Conservation (phyloP, 169 alveolate genomes). For the Plasmodium adleri region DNA sequence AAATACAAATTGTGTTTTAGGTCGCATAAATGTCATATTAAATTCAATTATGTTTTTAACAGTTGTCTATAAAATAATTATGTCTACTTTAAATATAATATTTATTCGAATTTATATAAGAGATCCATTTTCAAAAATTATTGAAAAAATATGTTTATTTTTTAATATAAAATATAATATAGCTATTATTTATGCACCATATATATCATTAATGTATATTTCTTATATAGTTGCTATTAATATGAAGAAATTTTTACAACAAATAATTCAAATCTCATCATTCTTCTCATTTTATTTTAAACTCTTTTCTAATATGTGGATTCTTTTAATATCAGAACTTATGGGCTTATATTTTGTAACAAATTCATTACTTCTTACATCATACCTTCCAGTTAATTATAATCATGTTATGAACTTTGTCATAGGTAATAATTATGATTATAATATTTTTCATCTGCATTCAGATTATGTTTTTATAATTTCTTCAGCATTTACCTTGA, state of each 20-base stretch:
- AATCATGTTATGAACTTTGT: slow-evolving; percentile 64
- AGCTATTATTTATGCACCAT: slow-evolving; percentile 73
- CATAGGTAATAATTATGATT: slow-evolving; percentile 50
- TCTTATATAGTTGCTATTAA: slow-evolving; percentile 68
- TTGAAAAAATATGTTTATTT: slow-evolving; percentile 61
- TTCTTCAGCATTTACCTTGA: slow-evolving; percentile 39
- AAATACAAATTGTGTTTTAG: slow-evolving; percentile 51
- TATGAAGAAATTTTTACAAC: slow-evolving; percentile 72
- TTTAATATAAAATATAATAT: slow-evolving; percentile 58
- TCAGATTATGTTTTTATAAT: slow-evolving; percentile 71
- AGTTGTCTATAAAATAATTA: slow-evolving; percentile 59
- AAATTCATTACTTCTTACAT: slow-evolving; percentile 55
- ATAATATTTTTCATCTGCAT: slow-evolving; percentile 61
- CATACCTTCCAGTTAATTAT: slow-evolving; percentile 69
- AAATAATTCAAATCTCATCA: slow-evolving; percentile 62
- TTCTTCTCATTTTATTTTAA: slow-evolving; percentile 63
- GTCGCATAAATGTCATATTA: slow-evolving; percentile 47
- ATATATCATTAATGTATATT: slow-evolving; percentile 55
- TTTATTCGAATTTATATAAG: slow-evolving; percentile 64
- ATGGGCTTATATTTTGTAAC: slow-evolving; percentile 74
- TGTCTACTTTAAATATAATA: slow-evolving; percentile 52
- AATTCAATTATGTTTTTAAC: slow-evolving; percentile 69
- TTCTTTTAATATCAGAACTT: slow-evolving; percentile 54
- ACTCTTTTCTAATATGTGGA: slow-evolving; percentile 69
- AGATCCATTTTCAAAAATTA: slow-evolving; percentile 70